Base-by-base conservation (phyloP, 164 flowering plant genomes). In the Vitis labrusca region DNA sequence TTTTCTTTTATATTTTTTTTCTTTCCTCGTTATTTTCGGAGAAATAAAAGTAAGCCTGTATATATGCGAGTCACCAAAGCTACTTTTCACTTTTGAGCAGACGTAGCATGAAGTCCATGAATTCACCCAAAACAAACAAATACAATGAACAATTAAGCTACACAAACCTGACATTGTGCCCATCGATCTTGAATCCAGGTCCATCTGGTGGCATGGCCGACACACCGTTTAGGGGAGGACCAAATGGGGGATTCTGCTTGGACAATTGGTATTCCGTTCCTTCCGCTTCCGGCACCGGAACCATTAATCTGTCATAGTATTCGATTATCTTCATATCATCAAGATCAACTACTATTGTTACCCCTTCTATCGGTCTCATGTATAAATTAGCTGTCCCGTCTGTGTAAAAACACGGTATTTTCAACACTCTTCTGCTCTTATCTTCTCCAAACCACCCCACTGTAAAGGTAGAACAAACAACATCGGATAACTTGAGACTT, bases 371-470 rank as follows among this genome's bases (percentile, higher is more conserved):
- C 1, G 94, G 94, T 59, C 80, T 77, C 73, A 78, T 29, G 57
- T 80, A 81, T 16, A 83, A 8, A 65, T 88, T 89, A 11, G 71
- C 77, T 0, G 86, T 83, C 8, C 77, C 86, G 8, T 82, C 80
- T 8, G 57, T 27, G 19, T 78, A 77, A 64, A 37, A 83, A 27
- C 89, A 85, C 68, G 63, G 59, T 9, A 85, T 49, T 61, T 71
- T 84, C 55, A 78, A 62, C 16, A 50, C 85, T 70, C 67, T 71
- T 61, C 10, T 61, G 52, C 63, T 73, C 55, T 37, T 59, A 61
- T 54, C 73, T 60, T 81, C 85, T n/a, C 90, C 91, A 61, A 54
- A 87, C 91, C 91, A 87, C 15, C 91, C 93, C 2, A 73, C 69
- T 2, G 83, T 23, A 44, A 57, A 81, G 2, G 71, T 13, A 30